Conservation (phyloP, 148 eudicot genomes). For the Rhododendron simsii region DNA sequence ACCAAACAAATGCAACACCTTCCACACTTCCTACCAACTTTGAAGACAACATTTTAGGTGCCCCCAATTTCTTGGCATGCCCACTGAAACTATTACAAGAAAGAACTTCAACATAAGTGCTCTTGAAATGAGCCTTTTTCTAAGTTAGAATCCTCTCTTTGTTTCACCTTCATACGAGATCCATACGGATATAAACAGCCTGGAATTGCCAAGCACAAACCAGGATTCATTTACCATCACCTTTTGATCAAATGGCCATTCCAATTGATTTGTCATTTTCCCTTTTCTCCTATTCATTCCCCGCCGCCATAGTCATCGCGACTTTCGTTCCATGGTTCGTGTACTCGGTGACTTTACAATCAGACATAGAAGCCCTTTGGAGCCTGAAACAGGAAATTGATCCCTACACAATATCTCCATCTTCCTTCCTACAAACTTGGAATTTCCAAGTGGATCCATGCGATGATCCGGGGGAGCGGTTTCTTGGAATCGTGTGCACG, state of each 20-base stretch:
- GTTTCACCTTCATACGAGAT: background rate
- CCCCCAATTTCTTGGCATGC: background rate
- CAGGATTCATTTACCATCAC: background rate
- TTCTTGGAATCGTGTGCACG: constrained; percentile 60
- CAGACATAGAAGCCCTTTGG: constrained; percentile 53
- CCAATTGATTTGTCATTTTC: background rate
- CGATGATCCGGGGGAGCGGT: constrained; percentile 44
- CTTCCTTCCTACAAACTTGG: constrained; percentile 50
- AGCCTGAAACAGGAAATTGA: constrained; percentile 46
- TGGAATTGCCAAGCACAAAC: background rate
- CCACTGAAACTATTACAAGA: background rate
- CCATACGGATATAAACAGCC: background rate
- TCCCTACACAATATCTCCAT: constrained; percentile 47
- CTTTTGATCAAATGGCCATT: background rate
- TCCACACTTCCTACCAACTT: constrained; percentile 13
- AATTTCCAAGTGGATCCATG: constrained; percentile 64
- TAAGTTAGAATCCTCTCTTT: background rate
- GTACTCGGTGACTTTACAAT: constrained; percentile 27
- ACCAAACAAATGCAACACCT: background rate
- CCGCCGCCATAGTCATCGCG: background rate
- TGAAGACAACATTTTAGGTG: background rate
- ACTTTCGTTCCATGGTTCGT: constrained; percentile 10
- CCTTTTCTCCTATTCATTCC: background rate
- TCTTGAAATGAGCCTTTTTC: constrained; percentile 6
- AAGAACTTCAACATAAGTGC: background rate